phyloP scores from a whole-genome alignment of 805 yeast genomes.

The Lachancea nothofagi region DNA sequence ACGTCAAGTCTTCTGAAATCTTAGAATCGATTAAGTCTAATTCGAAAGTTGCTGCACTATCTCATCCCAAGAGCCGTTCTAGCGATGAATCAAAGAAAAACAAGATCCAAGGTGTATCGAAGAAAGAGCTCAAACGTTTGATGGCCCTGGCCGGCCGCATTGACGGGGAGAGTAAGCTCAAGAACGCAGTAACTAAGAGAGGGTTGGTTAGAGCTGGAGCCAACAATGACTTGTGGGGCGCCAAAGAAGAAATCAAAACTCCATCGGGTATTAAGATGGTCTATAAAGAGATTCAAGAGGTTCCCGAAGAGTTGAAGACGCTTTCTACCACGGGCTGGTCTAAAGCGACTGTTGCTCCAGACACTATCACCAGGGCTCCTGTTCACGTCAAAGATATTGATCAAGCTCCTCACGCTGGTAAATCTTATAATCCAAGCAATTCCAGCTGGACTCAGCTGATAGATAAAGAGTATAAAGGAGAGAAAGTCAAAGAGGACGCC shows the following conservation, averaged over 20 bases:
- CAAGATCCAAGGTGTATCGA: conserved; percentile 54
- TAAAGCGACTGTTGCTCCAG: conserved; percentile 48
- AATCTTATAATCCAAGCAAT: conserved; percentile 82
- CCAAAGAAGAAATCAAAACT: conserved; percentile 16
- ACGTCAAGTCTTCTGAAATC: conserved; percentile 61
- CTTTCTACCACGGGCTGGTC: conserved; percentile 45
- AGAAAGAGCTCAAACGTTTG: conserved; percentile 56
- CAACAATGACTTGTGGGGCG: conserved; percentile 69
- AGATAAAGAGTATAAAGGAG: conserved; percentile 57
- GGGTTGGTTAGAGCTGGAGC: conserved; percentile 49
- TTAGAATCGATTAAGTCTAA: conserved; percentile 47
- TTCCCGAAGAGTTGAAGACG: conserved; percentile 38
- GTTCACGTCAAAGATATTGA: conserved; percentile 47
- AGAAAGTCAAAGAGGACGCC: conserved; percentile 61
- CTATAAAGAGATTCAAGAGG: conserved; percentile 16
- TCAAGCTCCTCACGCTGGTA: conserved; percentile 70
- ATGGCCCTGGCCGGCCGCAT: conserved; percentile 74
- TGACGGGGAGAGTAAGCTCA: conserved; percentile 46
- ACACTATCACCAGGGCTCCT: conserved; percentile 49
- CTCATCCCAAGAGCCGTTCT: conserved; percentile 34
- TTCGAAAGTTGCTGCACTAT: conserved; percentile 71
- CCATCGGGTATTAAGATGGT: conserved; percentile 30
- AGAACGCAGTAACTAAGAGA: conserved; percentile 48
- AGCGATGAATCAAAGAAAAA: conserved; percentile 32
- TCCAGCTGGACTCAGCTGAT: conserved; percentile 77